Evolutionary conservation across 2,329 filamentous ascomycete species (phyloP).

Genomic region (Didymella keratinophila): DNA sequence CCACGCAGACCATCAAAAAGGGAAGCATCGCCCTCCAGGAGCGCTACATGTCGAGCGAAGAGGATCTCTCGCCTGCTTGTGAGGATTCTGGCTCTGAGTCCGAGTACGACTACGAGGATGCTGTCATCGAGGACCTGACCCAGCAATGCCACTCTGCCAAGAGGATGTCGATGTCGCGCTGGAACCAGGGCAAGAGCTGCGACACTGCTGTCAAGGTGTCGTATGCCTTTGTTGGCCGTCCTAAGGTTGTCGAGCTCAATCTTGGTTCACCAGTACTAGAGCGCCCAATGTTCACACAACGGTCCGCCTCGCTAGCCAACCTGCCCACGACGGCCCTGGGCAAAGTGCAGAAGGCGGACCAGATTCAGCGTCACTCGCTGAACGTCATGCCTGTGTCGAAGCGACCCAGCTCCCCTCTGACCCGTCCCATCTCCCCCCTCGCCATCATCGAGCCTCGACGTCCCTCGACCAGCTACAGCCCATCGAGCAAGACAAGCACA

Average conservation of each 20-base stretch:
- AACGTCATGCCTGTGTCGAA: constrained; percentile 27
- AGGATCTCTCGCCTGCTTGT: constrained; percentile 49
- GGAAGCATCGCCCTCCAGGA: constrained; percentile 44
- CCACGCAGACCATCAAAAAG: constrained; percentile 31
- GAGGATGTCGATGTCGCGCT: constrained; percentile 44
- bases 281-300: constrained; percentile 32
- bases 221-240: constrained; percentile 48
- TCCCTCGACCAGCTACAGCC: constrained; percentile 42
- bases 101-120: constrained; percentile 45
- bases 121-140: constrained; percentile 40
- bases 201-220: constrained; percentile 50
- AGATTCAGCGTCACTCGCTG: constrained; percentile 39
- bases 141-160: constrained; percentile 39
- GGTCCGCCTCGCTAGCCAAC: constrained; percentile 47
- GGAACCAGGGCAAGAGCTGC: constrained; percentile 46
- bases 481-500: constrained; percentile 32
- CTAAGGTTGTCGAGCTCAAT: constrained; percentile 50
- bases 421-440: constrained; percentile 36
- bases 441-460: constrained; percentile 34
- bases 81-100: constrained; percentile 38
- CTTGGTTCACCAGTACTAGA: constrained; percentile 31
- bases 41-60: constrained; percentile 51
- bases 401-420: constrained; percentile 22
- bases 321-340: constrained; percentile 40
- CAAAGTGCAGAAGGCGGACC: constrained; percentile 40